A percentile compares a stretch with the other conserved stretches of the same genome.
These are phyloP conservation scores for Tremella yokohamensis DNA, from an alignment of 768 basidiomycete species.

Conservation along the genomic window DNA sequence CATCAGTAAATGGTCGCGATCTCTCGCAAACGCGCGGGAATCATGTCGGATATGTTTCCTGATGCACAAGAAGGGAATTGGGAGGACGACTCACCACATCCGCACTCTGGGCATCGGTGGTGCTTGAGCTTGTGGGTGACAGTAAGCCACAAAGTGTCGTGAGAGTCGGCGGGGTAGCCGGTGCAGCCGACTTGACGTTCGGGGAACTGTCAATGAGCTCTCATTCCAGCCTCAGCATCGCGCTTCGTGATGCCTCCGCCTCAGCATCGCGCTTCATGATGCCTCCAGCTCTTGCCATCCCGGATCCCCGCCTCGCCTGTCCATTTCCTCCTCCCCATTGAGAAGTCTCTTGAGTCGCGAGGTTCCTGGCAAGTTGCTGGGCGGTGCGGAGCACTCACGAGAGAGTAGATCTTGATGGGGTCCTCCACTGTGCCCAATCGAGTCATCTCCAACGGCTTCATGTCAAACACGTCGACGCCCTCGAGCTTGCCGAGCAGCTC, in stretches of 20 bases:
- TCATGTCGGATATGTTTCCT: background rate
- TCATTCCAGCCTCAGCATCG: background rate
- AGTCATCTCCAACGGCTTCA: slow-evolving; percentile 75
- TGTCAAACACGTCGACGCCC: slow-evolving; percentile 85
- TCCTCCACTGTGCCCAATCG: slow-evolving; percentile 80
- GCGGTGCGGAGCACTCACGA: slow-evolving; percentile 59
- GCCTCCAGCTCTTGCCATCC: background rate
- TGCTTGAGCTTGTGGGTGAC: slow-evolving; percentile 60
- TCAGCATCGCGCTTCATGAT: background rate
- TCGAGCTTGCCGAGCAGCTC: slow-evolving; percentile 84
- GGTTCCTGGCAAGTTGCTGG: no score
- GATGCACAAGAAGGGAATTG: background rate
- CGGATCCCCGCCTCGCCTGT: no score
- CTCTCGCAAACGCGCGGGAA: background rate
- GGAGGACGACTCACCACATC: slow-evolving; percentile 64
- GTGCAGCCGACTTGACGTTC: slow-evolving; percentile 86
- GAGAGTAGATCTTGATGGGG: slow-evolving; percentile 80
- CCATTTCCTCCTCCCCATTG: no score
- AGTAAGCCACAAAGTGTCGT: slow-evolving; percentile 82
- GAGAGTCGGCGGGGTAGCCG: slow-evolving; percentile 89
- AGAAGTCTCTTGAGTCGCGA: no score
- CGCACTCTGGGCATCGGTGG: slow-evolving; percentile 83
- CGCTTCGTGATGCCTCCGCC: slow-evolving; percentile 1
- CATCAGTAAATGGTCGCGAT: background rate
- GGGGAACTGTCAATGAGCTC: slow-evolving; percentile 59